phyloP scores from a whole-genome alignment of 2,329 filamentous ascomycete genomes.

The Alternaria ethzedia region DNA sequence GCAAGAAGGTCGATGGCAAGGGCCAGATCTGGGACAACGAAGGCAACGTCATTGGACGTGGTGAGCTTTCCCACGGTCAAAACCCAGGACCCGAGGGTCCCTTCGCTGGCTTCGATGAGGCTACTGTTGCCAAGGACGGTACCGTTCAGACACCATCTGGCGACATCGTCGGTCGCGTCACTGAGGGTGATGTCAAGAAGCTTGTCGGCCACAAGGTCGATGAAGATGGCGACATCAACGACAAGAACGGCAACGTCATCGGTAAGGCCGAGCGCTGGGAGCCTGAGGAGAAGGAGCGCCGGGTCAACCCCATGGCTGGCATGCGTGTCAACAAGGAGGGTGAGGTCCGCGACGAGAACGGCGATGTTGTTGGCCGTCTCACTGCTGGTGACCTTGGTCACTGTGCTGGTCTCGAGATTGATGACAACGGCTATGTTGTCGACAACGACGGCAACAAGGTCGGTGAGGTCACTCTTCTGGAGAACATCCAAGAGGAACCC shows the following conservation, averaged over 20 bases:
- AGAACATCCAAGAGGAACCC: constrained; percentile 64
- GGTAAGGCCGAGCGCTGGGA: constrained; percentile 61
- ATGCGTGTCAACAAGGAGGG: constrained; percentile 61
- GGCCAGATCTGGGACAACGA: constrained; percentile 70
- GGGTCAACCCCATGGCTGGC: constrained; percentile 66
- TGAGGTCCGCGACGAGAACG: constrained; percentile 59
- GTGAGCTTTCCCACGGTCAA: constrained; percentile 62
- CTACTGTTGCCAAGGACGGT: constrained; percentile 64
- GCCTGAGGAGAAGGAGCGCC: constrained; percentile 60
- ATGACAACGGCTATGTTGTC: constrained; percentile 60
- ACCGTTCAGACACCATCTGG: constrained; percentile 57
- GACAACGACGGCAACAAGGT: constrained; percentile 67
- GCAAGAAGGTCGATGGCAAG: constrained; percentile 67
- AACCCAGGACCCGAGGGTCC: constrained; percentile 60
- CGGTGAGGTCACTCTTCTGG: constrained; percentile 67
- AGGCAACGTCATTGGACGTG: constrained; percentile 66
- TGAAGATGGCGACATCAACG: constrained; percentile 59
- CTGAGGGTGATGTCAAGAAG: constrained; percentile 59
- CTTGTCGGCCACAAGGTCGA: constrained; percentile 59
- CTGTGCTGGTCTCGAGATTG: constrained; percentile 60
- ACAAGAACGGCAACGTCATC: constrained; percentile 62
- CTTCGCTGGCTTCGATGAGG: constrained; percentile 66
- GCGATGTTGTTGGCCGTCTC: constrained; percentile 57
- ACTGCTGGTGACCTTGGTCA: constrained; percentile 60
- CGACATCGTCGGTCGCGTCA: constrained; percentile 57